phyloP scores from a whole-genome alignment of 106 monocot species.

The Narthecium ossifragum region DNA sequence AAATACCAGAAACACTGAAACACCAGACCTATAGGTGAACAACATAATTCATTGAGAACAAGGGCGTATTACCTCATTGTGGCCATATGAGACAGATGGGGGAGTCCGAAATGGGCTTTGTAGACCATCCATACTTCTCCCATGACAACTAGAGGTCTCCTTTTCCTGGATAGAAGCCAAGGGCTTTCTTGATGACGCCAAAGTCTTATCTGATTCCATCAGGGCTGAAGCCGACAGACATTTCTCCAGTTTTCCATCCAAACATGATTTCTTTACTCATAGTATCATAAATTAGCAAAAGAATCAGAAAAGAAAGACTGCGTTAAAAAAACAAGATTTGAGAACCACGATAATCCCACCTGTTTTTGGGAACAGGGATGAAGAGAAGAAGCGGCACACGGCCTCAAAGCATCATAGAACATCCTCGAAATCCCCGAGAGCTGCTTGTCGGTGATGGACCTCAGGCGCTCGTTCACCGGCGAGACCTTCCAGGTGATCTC shows the following conservation, averaged over 20 bases:
- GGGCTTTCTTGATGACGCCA: constrained; percentile 7
- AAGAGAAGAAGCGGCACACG: constrained; percentile 11
- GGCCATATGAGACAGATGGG: constrained; percentile 51
- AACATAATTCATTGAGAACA: no score
- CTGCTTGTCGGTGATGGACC: constrained; percentile 38
- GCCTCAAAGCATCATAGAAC: constrained; percentile 18
- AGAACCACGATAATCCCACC: constrained; percentile 6
- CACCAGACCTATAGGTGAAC: no score
- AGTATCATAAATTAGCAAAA: no score
- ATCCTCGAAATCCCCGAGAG: constrained; percentile 16
- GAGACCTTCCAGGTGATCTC: constrained; percentile 92
- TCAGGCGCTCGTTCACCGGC: constrained; percentile 68
- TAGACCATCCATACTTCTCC: constrained; percentile 10
- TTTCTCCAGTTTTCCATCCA: constrained; percentile 36
- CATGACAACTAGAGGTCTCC: neutral
- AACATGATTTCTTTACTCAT: no score
- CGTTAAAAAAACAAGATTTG: neutral
- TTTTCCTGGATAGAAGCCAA: constrained; percentile 8
- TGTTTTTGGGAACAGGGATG: constrained; percentile 50
- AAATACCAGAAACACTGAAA: no score
- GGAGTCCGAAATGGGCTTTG: constrained; percentile 74
- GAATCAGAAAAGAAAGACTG: neutral
- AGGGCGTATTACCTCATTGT: constrained; percentile 35
- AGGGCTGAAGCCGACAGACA: constrained; percentile 29
- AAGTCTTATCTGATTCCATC: constrained; percentile 3